phyloP scores from a whole-genome alignment of 2,329 filamentous ascomycete genomes.

The Emergomyces pasteurianus region DNA sequence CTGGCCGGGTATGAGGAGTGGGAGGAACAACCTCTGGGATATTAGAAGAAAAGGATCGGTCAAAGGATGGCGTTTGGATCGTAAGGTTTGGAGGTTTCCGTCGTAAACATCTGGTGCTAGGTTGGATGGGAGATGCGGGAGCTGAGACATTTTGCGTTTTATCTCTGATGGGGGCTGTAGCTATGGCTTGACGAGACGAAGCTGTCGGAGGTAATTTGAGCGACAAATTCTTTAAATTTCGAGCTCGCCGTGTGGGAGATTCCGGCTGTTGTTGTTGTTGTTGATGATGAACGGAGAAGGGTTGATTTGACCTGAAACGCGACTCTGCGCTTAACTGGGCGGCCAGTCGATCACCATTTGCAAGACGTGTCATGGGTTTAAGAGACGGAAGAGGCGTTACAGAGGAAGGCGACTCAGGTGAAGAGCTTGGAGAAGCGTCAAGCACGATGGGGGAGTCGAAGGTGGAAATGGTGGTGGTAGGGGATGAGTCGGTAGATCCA shows the following conservation, averaged over 20 bases:
- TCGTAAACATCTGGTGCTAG: constrained; percentile 42
- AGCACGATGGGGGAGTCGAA: constrained; percentile 84
- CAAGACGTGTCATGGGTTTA: constrained; percentile 21
- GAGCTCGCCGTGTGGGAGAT: constrained; percentile 31
- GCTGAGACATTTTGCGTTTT: constrained; percentile 35
- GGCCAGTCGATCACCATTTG: constrained; percentile 1
- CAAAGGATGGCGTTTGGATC: constrained; percentile 43
- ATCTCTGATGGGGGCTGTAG: constrained; percentile 38
- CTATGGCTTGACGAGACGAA: constrained; percentile 33
- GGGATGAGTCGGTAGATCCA: constrained; percentile 85
- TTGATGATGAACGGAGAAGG: constrained; percentile 27
- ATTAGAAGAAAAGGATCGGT: constrained; percentile 37
- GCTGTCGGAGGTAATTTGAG: constrained; percentile 44
- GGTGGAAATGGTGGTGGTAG: constrained; percentile 85
- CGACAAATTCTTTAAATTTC: constrained; percentile 53
- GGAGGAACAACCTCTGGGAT: constrained; percentile 43
- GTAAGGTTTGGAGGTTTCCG: constrained; percentile 49
- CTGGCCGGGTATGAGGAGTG: constrained; percentile 43
- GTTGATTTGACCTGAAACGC: constrained; percentile 4
- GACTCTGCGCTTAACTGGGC: neutral
- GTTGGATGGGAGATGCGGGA: constrained; percentile 45
- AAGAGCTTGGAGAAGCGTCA: constrained; percentile 82
- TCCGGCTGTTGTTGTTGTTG: constrained; percentile 29
- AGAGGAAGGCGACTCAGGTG: constrained; percentile 76
- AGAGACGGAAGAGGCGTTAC: constrained; percentile 48